Conservation (phyloP, 2,329 filamentous ascomycete genomes). For the Ophiostoma australiae region DNA sequence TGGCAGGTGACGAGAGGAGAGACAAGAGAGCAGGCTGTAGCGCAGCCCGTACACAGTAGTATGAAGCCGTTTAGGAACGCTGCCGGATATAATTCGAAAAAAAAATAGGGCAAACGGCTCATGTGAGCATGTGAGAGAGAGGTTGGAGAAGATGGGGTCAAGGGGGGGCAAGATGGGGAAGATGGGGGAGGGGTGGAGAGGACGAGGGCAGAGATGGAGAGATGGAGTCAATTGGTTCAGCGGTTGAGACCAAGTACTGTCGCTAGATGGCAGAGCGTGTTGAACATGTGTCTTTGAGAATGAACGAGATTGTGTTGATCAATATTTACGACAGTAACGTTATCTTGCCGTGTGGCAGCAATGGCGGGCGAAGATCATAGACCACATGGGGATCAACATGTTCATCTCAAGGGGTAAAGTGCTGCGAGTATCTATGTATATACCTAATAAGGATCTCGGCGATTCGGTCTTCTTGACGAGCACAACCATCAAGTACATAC, state of each 20-base stretch:
- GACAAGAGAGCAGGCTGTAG: not conserved
- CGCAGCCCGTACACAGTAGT: not conserved
- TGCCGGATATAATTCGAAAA: not conserved
- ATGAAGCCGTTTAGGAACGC: not conserved
- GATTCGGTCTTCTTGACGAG: not conserved
- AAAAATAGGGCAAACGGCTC: too few relatives aligned
- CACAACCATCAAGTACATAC: not conserved
- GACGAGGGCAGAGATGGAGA: not conserved
- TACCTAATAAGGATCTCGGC: not conserved
- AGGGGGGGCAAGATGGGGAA: not conserved
- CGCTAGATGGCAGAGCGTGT: not conserved
- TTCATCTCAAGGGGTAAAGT: not conserved
- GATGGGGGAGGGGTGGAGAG: constrained; percentile 5
- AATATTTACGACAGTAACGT: not conserved
- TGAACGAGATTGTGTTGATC: not conserved
- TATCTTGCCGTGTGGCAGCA: not conserved
- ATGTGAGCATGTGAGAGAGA: not conserved
- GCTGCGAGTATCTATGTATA: not conserved
- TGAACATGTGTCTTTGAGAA: not conserved
- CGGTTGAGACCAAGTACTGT: not conserved
- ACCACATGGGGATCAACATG: not conserved
- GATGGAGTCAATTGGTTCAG: not conserved
- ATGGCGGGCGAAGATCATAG: not conserved
- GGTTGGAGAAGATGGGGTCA: constrained; percentile 7
- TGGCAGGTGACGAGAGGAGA: not conserved